phyloP scores from a whole-genome alignment of 148 eudicot genomes.

The Tetragonia tetragonoides region DNA sequence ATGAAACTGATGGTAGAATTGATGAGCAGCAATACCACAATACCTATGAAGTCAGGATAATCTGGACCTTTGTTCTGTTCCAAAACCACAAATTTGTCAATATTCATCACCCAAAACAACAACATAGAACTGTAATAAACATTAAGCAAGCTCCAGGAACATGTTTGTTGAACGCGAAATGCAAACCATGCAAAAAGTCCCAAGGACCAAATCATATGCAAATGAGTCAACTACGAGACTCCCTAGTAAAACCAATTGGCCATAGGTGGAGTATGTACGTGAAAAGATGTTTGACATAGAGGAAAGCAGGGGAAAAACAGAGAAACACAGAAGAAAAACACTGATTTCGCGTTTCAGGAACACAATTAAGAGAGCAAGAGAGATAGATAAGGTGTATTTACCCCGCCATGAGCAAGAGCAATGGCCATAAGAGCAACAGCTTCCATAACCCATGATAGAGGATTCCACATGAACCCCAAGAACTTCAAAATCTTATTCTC shows the following conservation, averaged over 20 bases:
- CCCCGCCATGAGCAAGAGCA: constrained; percentile 51
- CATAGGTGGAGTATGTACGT: too few relatives aligned
- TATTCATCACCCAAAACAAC: neutral
- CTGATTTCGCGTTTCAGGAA: neutral
- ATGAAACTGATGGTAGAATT: constrained; percentile 48
- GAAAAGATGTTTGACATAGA: too few relatives aligned
- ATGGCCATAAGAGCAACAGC: constrained; percentile 51
- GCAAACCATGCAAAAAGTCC: too few relatives aligned
- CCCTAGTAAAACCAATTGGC: too few relatives aligned
- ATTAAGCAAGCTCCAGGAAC: neutral
- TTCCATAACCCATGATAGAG: constrained; percentile 84
- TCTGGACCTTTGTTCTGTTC: constrained; percentile 39
- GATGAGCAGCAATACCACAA: constrained; percentile 39
- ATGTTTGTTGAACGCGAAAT: too few relatives aligned
- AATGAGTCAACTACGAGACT: too few relatives aligned
- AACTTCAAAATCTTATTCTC: constrained; percentile 42
- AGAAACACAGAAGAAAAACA: neutral
- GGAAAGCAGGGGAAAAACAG: too few relatives aligned
- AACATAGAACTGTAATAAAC: neutral
- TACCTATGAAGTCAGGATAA: constrained; percentile 58
- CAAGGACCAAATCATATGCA: too few relatives aligned
- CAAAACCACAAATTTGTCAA: neutral
- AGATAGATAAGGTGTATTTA: constrained; percentile 4
- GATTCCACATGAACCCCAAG: constrained; percentile 51
- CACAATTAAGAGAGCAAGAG: neutral